Conservation (phyloP, 768 basidiomycete genomes). For the Antrodiella citrinella region DNA sequence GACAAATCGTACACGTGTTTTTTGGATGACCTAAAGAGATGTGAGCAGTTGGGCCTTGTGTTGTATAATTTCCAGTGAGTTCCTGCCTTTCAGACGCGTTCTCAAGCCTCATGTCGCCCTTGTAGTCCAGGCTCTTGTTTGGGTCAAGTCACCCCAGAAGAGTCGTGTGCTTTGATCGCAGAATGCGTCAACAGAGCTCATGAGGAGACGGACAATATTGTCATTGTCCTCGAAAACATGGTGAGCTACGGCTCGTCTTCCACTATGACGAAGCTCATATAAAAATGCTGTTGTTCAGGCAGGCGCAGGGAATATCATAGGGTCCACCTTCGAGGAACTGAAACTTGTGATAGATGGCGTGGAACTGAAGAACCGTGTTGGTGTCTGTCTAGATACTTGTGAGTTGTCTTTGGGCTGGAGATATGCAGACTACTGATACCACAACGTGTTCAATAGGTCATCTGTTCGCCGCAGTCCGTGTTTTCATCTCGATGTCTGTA, state of each 20-base stretch:
- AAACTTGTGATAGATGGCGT: conserved; percentile 61
- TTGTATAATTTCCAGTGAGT: conserved; percentile 84
- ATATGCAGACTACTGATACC: background rate
- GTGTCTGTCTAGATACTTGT: conserved; percentile 87
- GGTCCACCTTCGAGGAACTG: conserved; percentile 61
- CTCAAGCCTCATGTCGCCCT: background rate
- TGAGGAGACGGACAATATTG: conserved; percentile 44
- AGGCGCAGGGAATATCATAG: conserved; percentile 72
- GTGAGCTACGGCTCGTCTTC: too few relatives aligned
- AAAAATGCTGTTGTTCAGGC: conserved; percentile 41
- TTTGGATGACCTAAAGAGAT: conserved; percentile 72
- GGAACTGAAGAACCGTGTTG: conserved; percentile 65
- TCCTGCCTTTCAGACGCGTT: background rate
- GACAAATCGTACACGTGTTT: conserved; percentile 74
- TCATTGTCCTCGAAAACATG: conserved; percentile 80
- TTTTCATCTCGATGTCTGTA: background rate
- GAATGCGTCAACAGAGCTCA: conserved; percentile 72
- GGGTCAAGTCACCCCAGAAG: conserved; percentile 50
- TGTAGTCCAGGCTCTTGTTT: conserved; percentile 78
- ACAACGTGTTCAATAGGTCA: too few relatives aligned
- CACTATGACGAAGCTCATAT: too few relatives aligned
- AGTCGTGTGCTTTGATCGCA: conserved; percentile 59
- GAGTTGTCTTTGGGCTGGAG: too few relatives aligned
- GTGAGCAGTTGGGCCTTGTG: conserved; percentile 64
- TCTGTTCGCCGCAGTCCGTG: conserved; percentile 63